These are phyloP conservation scores for Saccharomycopsis lassenensis DNA, from an alignment of 805 yeast genomes.

Conservation along the genomic window DNA sequence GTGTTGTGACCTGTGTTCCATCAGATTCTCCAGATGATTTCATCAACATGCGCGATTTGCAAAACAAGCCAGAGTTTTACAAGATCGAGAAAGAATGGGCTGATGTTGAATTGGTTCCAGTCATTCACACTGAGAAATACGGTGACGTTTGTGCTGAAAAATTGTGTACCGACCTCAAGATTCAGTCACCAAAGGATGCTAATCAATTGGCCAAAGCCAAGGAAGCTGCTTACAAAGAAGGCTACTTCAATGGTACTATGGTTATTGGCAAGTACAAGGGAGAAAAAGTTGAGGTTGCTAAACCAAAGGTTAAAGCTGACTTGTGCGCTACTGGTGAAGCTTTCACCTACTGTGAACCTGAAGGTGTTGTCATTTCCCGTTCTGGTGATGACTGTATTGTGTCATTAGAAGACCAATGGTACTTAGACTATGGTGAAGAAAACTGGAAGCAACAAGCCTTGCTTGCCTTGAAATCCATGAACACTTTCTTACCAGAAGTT, in stretches of 20 bases:
- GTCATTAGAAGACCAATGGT: conserved; percentile 98
- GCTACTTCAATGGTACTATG: conserved; percentile 84
- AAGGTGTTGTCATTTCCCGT: conserved; percentile 78
- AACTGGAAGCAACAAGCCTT: conserved; percentile 74
- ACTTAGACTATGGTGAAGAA: conserved; percentile 92
- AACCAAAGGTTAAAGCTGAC: conserved; percentile 76
- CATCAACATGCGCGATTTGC: conserved; percentile 49
- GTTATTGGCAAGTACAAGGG: conserved; percentile 75
- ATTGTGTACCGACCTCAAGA: conserved; percentile 77
- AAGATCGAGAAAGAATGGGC: conserved; percentile 33
- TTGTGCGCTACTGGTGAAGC: conserved; percentile 69
- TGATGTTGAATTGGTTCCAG: conserved; percentile 67
- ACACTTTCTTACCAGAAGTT: conserved; percentile 73
- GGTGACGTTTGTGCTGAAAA: conserved; percentile 84
- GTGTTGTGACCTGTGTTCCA: conserved; percentile 98
- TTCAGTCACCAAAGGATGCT: conserved; percentile 88
- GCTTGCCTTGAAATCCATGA: conserved; percentile 67
- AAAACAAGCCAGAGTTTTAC: conserved; percentile 17
- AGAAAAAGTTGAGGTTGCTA: conserved; percentile 83
- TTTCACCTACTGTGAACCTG: conserved; percentile 91
- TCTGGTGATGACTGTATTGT: conserved; percentile 96
- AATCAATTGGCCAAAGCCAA: conserved; percentile 84
- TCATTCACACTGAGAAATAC: conserved; percentile 71
- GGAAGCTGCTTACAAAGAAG: conserved; percentile 93
- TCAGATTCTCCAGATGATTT: conserved; percentile 98